Evolutionary conservation across 352 stramenopile genomes (phyloP).

Genomic region (Phytophthora tubulina): DNA sequence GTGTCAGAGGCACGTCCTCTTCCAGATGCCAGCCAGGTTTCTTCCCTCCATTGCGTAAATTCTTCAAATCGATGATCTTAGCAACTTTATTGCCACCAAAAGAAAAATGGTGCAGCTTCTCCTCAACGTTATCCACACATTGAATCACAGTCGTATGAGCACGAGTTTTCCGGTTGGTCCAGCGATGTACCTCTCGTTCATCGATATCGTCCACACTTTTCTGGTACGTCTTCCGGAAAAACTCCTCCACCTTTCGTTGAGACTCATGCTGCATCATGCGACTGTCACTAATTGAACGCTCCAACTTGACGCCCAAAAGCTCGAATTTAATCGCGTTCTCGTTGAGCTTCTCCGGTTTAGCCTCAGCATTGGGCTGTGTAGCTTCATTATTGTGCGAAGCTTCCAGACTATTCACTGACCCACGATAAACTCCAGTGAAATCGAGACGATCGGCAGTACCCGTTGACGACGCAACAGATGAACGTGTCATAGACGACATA

Average conservation of each 20-base stretch:
- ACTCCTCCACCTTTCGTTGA: conserved; percentile 59
- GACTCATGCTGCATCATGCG: conserved; percentile 46
- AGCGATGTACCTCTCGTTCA: conserved; percentile 28
- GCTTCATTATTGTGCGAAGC: conserved; percentile 14
- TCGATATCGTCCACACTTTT: conserved; percentile 34
- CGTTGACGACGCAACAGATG: conserved; percentile 35
- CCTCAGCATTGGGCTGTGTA: background rate
- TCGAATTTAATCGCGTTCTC: conserved; percentile 10
- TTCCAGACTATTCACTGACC: conserved; percentile 44
- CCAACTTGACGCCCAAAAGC: conserved; percentile 26
- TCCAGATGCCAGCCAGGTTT: conserved; percentile 22
- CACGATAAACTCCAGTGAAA: conserved; percentile 64
- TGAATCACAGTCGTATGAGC: conserved; percentile 45
- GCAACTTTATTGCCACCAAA: conserved; percentile 21
- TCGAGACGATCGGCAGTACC: conserved; percentile 51
- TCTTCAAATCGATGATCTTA: conserved; percentile 50
- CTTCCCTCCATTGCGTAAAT: conserved; percentile 27
- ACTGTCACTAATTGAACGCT: conserved; percentile 46
- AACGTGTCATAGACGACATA: conserved; percentile 31
- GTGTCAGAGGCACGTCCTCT: background rate
- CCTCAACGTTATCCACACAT: conserved; percentile 35
- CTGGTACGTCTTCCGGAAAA: conserved; percentile 52
- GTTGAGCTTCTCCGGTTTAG: background rate
- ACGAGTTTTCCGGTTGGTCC: conserved; percentile 35
- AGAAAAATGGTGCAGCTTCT: conserved; percentile 19